Base-by-base conservation (phyloP, 495 filamentous ascomycete genomes). In the Lophiostoma macrostomum region DNA sequence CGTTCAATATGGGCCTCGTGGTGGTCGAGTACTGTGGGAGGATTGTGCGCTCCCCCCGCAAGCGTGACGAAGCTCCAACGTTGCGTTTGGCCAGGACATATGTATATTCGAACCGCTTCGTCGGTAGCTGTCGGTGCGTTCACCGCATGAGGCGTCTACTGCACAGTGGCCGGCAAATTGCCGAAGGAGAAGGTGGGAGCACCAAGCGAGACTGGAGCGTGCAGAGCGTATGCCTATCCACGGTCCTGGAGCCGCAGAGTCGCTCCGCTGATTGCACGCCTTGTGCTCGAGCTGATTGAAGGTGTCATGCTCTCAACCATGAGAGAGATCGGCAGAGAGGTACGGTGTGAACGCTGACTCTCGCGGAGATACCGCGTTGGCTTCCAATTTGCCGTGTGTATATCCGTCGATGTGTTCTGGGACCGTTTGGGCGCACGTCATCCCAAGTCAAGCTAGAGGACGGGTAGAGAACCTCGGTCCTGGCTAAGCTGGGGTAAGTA, bases 171-270 rank as follows among this genome's bases (percentile, higher is more conserved):
- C 44, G 27, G 32, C 32, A 50, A 48, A 42, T 32, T 31, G 18
- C 58, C 27, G 22, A 40, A 34, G 13, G 43, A 60, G 50, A 60
- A 54, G 51, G 43, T 40, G 56, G 51, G 45, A 61, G 48, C 38
- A 30, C 19, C 38, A 38, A 41, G 38, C 44, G 32, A n/a, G 50
- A 53, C 23, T 29, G 36, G 35, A 18, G 31, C n/a, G n/a, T 50
- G 25, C 13, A 19, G 38, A 35, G 18, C 53, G 27, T 45, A 40
- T 43, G 28, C 24, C 20, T 27, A 24, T 16, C 53, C 44, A 43
- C 35, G 53, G 45, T 49, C 16, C 53, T 55, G 51, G 51, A 27
- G 32, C 41, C 50, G 50, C 20, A 20, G 49, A 14, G 19, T 35
- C 30, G 19, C 23, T 24, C 41, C 29, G 31, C 42, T 49, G 35